Evolutionary conservation across 2,329 filamentous ascomycete genomes (phyloP).

Genomic region (Penicillium sp.): DNA sequence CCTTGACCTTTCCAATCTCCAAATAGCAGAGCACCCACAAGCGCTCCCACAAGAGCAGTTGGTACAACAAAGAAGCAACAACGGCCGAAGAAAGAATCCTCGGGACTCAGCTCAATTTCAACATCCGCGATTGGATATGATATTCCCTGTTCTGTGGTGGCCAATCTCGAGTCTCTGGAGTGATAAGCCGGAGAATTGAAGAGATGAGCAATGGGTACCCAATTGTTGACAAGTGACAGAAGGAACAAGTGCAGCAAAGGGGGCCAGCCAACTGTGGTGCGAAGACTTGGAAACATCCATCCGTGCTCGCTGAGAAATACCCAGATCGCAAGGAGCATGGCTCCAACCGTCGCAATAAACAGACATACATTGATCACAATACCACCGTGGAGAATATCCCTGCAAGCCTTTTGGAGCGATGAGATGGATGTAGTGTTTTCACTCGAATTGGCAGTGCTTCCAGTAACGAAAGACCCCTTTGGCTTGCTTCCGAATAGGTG

Average conservation of each 20-base stretch:
- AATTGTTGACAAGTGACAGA: conserved; percentile 18
- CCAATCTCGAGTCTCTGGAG: not conserved
- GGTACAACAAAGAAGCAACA: not conserved
- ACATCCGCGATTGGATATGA: not conserved
- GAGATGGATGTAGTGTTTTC: conserved; percentile 16
- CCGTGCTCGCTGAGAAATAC: not conserved
- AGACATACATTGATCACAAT: conserved; percentile 18
- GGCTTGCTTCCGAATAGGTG: conserved; percentile 26
- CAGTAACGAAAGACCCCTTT: conserved; percentile 33
- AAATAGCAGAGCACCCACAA: not conserved
- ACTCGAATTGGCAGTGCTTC: conserved; percentile 28
- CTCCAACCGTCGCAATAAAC: conserved; percentile 10
- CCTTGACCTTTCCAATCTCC: no score
- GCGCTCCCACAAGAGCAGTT: not conserved
- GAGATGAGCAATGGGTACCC: conserved; percentile 24
- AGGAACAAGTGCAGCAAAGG: conserved; percentile 24
- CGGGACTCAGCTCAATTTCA: not conserved
- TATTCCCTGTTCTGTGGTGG: not conserved
- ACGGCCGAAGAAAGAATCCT: not conserved
- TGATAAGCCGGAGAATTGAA: conserved; percentile 17
- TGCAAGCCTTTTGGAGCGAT: conserved; percentile 6
- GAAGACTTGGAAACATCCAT: not conserved
- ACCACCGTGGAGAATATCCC: conserved; percentile 20
- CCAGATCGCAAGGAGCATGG: conserved; percentile 3
- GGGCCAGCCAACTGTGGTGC: conserved; percentile 24